phyloP scores from a whole-genome alignment of 2,329 filamentous ascomycete genomes.

The Penicillium oxalicum region DNA sequence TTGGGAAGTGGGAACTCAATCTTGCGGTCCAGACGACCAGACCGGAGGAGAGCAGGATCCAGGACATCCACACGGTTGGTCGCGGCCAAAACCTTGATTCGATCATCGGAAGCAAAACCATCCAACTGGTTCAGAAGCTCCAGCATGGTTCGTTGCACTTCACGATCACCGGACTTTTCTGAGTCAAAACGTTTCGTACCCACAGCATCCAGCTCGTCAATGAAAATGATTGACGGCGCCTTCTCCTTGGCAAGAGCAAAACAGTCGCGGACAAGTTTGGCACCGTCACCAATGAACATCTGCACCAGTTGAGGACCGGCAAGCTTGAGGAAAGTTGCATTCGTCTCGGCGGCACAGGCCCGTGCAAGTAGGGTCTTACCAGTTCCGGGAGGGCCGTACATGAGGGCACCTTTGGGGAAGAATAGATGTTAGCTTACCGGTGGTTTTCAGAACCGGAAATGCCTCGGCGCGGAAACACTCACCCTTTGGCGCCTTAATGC shows the following conservation, averaged over 20 bases:
- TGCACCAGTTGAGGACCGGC: conserved; percentile 96
- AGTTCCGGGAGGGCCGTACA: conserved; percentile 69
- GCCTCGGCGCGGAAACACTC: conserved; percentile 26
- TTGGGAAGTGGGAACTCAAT: conserved; percentile 98
- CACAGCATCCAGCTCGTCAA: conserved; percentile 96
- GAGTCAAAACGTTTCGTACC: conserved; percentile 98
- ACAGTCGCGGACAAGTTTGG: conserved; percentile 94
- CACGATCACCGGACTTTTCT: conserved; percentile 94
- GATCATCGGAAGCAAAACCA: conserved; percentile 92
- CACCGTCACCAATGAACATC: conserved; percentile 99
- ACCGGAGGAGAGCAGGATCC: conserved; percentile 84
- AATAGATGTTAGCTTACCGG: background rate
- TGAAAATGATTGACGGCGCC: conserved; percentile 98
- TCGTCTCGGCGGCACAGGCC: conserved; percentile 94
- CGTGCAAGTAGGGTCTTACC: conserved; percentile 63
- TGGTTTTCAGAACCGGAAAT: background rate
- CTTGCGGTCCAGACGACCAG: conserved; percentile 88
- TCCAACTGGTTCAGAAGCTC: conserved; percentile 98
- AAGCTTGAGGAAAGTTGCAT: conserved; percentile 97
- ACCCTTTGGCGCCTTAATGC: conserved; percentile 99
- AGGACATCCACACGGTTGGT: conserved; percentile 93
- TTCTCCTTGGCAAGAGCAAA: conserved; percentile 98
- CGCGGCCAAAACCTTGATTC: conserved; percentile 91
- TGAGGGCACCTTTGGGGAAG: conserved; percentile 67
- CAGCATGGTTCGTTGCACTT: conserved; percentile 98